Evolutionary conservation across 441 rosid species (phyloP), one percentile per base, ranked within the genome.

Genomic region (Mallotus repandus): DNA sequence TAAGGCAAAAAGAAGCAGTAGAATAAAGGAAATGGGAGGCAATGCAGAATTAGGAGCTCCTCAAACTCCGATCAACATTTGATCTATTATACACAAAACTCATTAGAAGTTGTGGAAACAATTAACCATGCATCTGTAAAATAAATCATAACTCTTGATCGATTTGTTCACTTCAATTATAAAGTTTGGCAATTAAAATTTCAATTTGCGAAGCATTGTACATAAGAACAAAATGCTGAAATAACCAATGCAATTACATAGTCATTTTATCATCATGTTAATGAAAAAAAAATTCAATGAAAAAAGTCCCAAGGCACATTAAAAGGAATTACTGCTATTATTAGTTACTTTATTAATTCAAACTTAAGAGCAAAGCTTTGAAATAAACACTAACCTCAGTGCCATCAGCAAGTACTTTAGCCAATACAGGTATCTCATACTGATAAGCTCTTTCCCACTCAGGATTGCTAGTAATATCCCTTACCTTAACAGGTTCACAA

Each of bases 361-460:
- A 29, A 57, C 35, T 22, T 60, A 12, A 66, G 67, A 68, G 7
- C 21, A 56, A 29, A 66, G 57, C 58, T 48, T 22, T 32, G 12
- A 70, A 52, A 25, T 22, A 8, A 45, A 66, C 15, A 64, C 85
- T 58, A 5, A 91, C 97, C 92, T 89, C 92, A 46, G 87, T 79
- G 38, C 91, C 97, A 84, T 89, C 92, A 69, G 86, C 73, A 16
- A 84, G 87, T 46, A 87, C 79, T 88, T 81, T 89, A 59, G 93
- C 94, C 71, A 92, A 76, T 53, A 95, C 90, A 16, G 96, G 97
- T 52, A 95, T 89, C 84, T 91, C 96, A 77, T 83, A 92, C 76
- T 91, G 93, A 81, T 86, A 92, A 74, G 94, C 89, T 67, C 54
- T 87, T 77, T 95, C 96, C 97, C 97, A 89, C 32, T 88, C 89